Evolutionary conservation across 139 green algal species (phyloP).

Genomic region (Chlamydomonas incerta): DNA sequence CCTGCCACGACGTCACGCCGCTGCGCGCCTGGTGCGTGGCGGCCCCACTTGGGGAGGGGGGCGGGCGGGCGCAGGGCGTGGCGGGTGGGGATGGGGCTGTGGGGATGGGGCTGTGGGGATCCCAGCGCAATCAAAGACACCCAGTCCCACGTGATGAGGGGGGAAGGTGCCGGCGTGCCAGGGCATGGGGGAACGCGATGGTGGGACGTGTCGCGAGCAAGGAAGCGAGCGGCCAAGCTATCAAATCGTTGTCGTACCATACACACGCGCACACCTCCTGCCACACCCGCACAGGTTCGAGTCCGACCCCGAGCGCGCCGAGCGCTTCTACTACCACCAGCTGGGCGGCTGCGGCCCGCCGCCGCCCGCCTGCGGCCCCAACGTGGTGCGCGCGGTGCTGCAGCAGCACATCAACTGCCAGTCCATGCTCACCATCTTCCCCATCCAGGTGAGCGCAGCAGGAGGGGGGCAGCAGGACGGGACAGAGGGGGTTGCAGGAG

Average conservation of each 20-base stretch:
- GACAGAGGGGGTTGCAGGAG: too few relatives aligned
- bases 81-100: too few relatives aligned
- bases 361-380: constrained; percentile 75
- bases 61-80: too few relatives aligned
- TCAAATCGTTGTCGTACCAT: too few relatives aligned
- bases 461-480: not conserved
- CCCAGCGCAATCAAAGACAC: too few relatives aligned
- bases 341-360: constrained; percentile 54
- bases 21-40: constrained; percentile 80
- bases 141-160: too few relatives aligned
- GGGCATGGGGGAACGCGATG: too few relatives aligned
- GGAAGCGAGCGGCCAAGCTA: too few relatives aligned
- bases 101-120: too few relatives aligned
- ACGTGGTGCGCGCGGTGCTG: constrained; percentile 84
- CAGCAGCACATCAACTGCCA: constrained; percentile 89
- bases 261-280: too few relatives aligned
- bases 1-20: constrained; percentile 94
- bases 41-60: too few relatives aligned
- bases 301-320: constrained; percentile 76
- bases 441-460: constrained; percentile 82
- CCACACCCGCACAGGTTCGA: constrained; percentile 75
- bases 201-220: too few relatives aligned
- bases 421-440: constrained; percentile 88
- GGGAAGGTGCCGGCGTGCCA: not conserved
- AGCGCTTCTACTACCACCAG: constrained; percentile 82